Base-by-base conservation (phyloP, 805 yeast species). In the Suhomyces emberorum region DNA sequence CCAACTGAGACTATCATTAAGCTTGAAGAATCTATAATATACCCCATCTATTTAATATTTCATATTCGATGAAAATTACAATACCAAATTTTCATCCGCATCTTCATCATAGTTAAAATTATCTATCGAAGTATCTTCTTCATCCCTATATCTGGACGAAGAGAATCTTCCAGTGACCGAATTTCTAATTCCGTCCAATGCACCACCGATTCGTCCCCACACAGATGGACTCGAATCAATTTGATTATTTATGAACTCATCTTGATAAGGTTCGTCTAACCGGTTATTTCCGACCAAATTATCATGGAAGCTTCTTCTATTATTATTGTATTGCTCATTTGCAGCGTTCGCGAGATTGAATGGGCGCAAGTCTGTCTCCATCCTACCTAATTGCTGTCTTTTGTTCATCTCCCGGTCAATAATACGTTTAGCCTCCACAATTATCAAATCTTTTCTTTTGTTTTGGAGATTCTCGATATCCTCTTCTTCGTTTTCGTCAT, bases 381-480 rank as follows among this genome's bases (percentile, higher is more conserved):
- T 21, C 3, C 46, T 29, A 17, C 38, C 32, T 12, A 48, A 41
- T 15, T 46, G 43, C 48, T 47, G 49, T 24, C 69, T 50, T 29
- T 54, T 58, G 12, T 50, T 42, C 31, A 52, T 31, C 42, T 68
- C 72, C 44, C 69, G 44, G 27, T 58, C 48, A 4, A 66, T 53
- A 3, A 65, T 62, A n/a, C 72, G 39, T 39, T 65, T 68, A 9
- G 70, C 72, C 46, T 68, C 74, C 3, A 57, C 69, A 28, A 68
- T 65, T 3, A 65, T 43, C 32, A 67, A 41, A 30, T 66, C 72
- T 21, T 51, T 48, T 22, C 70, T 44, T 32, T 57, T 63, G 40
- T 38, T 47, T 10, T 41, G 44, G 23, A 38, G 30, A 12, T 38
- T 48, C 18, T 54, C 57, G 16, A 38, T 30, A 16, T 43, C 51